These are phyloP conservation scores for Saussurea involucrata DNA, from an alignment of 129 eudicot genomes.

Conservation along the genomic window DNA sequence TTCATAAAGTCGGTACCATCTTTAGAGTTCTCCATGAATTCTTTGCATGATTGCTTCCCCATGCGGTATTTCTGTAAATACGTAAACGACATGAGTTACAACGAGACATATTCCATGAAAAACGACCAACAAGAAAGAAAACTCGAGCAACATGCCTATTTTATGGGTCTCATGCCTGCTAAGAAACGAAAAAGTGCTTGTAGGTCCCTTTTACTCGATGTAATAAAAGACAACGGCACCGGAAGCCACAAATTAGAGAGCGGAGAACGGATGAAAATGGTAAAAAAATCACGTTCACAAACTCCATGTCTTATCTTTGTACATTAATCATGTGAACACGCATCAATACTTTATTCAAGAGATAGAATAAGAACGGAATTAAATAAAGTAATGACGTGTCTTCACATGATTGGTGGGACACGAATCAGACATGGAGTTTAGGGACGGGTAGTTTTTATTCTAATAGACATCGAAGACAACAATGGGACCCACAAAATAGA, in stretches of 20 bases:
- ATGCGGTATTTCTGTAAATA: constrained; percentile 60
- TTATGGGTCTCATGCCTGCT: not conserved
- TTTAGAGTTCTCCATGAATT: constrained; percentile 60
- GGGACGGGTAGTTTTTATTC: not conserved
- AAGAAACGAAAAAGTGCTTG: not conserved
- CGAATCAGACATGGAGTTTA: not conserved
- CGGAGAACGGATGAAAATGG: not conserved
- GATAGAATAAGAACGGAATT: not conserved
- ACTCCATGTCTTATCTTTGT: not conserved
- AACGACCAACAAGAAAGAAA: not conserved
- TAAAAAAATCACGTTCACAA: not conserved
- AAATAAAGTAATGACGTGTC: not conserved
- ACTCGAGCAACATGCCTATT: not conserved
- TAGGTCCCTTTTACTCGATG: not conserved
- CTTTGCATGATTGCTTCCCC: constrained; percentile 78
- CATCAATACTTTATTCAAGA: not conserved
- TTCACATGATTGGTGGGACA: not conserved
- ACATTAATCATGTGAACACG: not conserved
- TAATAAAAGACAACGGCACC: not conserved
- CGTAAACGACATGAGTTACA: not conserved
- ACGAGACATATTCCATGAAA: not conserved
- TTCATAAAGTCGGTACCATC: constrained; percentile 47
- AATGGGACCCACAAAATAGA: not conserved
- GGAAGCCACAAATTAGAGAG: not conserved
- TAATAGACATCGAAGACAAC: not conserved